Base-by-base conservation (phyloP, 2,329 filamentous ascomycete genomes). In the Teratosphaeria gauchensis region DNA sequence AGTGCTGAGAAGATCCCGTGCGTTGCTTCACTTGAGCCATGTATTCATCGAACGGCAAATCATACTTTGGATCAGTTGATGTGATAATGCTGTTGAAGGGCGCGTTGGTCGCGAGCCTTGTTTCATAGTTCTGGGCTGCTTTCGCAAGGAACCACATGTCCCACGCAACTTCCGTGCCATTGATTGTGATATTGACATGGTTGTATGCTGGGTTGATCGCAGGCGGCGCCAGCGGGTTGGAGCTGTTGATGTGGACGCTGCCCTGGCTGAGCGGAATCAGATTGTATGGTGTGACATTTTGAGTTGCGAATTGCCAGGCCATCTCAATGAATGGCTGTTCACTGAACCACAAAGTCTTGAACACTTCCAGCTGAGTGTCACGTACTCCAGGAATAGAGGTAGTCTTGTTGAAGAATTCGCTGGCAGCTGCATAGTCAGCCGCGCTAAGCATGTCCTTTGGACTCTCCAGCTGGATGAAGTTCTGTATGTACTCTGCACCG, bases 41-140 rank as follows among this genome's bases (percentile, higher is more conserved):
- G 68, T 57, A 66, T 60, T 61, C 66, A 19, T 51, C 54, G 33
- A 28, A 55, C 62, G 57, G 67, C 21, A 30, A 59, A 65, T 66
- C 63, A 4, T 9, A 14, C 28, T 80, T 76, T 0, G 68, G 69
- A 0, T 74, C 67, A 7, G 73, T 74, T 8, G 74, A 65, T 4
- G 73, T 72, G 71, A 82, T 75, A 14, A 71, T 67, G 0, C 76
- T 68, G 11, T 75, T 59, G 48, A 79, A 65, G 32, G 65, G 58
- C 3, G 67, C 46, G 2, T 60, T 62, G 14, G 60, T 60, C 2
- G 64, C 65, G 2, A 69, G 33, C 33, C 33, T 35, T 9, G 33
- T 35, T 14, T 35, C 33, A 6, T 35, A 35, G 33, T 35, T 35
- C 52, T 64, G 58, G 4, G 65, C 53, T 55, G 71, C 69, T 30